phyloP scores from a whole-genome alignment of 441 rosid species.

The Rhodomyrtus psidioides region DNA sequence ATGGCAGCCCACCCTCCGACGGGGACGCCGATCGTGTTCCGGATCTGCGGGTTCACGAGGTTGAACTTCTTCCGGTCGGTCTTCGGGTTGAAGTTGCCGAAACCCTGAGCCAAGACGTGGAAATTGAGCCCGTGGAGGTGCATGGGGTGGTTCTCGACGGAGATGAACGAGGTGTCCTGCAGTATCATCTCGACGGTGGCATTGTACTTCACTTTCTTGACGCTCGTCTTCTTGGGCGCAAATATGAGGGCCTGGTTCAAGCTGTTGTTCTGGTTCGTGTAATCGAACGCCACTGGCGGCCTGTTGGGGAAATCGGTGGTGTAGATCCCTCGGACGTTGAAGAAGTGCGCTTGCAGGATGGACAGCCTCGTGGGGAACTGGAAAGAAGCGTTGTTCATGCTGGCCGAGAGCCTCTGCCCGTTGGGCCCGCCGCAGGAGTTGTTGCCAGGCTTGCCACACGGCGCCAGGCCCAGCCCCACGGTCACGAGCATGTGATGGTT shows the following conservation, averaged over 20 bases:
- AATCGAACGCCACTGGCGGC: slow-evolving; percentile 57
- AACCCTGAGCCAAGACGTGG: slow-evolving; percentile 79
- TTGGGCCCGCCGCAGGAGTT: slow-evolving; percentile 30
- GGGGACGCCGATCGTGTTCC: slow-evolving; percentile 75
- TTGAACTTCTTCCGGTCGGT: slow-evolving; percentile 45
- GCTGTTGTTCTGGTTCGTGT: slow-evolving; percentile 34
- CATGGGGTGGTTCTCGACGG: slow-evolving; percentile 73
- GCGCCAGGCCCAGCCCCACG: slow-evolving; percentile 38
- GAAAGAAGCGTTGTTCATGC: slow-evolving; percentile 76
- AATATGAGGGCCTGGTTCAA: slow-evolving; percentile 20
- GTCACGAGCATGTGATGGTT: slow-evolving; percentile 69
- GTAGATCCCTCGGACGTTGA: slow-evolving; percentile 47
- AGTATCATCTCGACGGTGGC: slow-evolving; percentile 61
- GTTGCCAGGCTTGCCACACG: slow-evolving; percentile 27
- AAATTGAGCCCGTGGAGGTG: slow-evolving; percentile 81
- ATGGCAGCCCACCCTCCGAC: slow-evolving; percentile 88
- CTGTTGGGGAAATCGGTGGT: slow-evolving; percentile 56
- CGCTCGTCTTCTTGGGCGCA: slow-evolving; percentile 47
- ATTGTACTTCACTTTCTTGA: slow-evolving; percentile 56
- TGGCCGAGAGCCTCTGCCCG: slow-evolving; percentile 43
- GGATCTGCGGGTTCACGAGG: slow-evolving; percentile 46
- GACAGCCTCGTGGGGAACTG: slow-evolving; percentile 38
- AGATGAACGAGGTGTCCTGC: slow-evolving; percentile 58
- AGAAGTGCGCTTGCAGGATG: slow-evolving; percentile 47
- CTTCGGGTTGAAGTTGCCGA: slow-evolving; percentile 56